Base-by-base conservation (phyloP, 306 rosid species). In the Dryas octopetala region DNA sequence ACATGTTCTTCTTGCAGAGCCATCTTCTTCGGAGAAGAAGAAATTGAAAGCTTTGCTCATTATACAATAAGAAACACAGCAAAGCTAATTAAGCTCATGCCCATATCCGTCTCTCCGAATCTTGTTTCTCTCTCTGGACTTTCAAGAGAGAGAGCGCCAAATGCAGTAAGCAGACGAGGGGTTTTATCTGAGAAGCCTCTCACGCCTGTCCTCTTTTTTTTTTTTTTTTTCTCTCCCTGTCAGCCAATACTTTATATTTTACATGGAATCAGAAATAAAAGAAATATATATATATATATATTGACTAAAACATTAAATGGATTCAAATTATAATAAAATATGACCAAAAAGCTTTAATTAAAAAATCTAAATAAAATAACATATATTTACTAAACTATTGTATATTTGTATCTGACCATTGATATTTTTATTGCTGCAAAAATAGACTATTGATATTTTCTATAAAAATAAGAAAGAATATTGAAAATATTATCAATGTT, bases 21-120 rank as follows among this genome's bases (percentile, higher is more conserved):
- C 97, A 89, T 95, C 81, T 86, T 86, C 64, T 73, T 26, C 71
- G 17, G 65, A 73, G 94, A 91, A 86, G 88, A 84, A 79, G 88
- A 72, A 41, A 63, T 68, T 51, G 49, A 72, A 65, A 69, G 28
- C 60, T 45, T 75, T 72, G 74, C 74, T 84, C 88, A 88, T 83
- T 69, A 53, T 66, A 74, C 52, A 23, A 10, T 50, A 40, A 49
- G 47, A 53, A 32, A 19, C 53, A 66, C 44, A 76, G 66, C 62
- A 77, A 14, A 64, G 63, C 32, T 47, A 38, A 47, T 79, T 65
- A 62, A 65, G 41, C 80, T 16, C 55, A 83, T 65, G 79, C 80
- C 86, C 86, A 88, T 84, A 78, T 83, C 87, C 68, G 79, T 79
- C 70, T 62, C 68, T 72, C 76, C 62, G 59, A 60, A 38, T n/a